Conservation (phyloP, 1,284 basidiomycete species). For the Moesziomyces sp. region DNA sequence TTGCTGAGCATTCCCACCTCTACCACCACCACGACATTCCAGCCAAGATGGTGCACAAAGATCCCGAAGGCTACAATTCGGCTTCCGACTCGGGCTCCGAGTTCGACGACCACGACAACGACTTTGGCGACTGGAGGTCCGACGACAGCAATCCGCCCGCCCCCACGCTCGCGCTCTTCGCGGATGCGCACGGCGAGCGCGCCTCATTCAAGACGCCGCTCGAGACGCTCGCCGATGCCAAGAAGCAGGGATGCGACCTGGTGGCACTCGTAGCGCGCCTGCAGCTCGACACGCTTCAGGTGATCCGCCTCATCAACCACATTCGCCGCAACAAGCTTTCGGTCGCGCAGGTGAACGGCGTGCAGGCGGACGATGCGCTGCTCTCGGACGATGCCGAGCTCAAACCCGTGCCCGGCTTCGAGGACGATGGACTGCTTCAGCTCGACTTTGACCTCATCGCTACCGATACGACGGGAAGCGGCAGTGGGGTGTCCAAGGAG, state of each 20-base stretch:
- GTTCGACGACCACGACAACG: slow-evolving; percentile 43
- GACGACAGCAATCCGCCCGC: slow-evolving; percentile 25
- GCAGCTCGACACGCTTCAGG: slow-evolving; percentile 59
- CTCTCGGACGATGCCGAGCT: slow-evolving; percentile 58
- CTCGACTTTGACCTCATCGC: slow-evolving; percentile 56
- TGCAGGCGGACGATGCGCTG: slow-evolving; percentile 17
- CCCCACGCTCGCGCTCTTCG: slow-evolving; percentile 26
- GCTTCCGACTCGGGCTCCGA: slow-evolving; percentile 25
- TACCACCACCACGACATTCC: not conserved
- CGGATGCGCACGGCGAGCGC: slow-evolving; percentile 12
- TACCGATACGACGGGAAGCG: too few species aligned
- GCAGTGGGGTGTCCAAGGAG: not conserved
- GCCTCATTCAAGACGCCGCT: slow-evolving; percentile 40
- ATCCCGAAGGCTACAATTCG: slow-evolving; percentile 26
- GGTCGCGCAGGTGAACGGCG: slow-evolving; percentile 17
- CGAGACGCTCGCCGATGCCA: slow-evolving; percentile 53
- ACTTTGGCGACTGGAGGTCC: slow-evolving; percentile 46
- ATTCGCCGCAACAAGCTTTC: slow-evolving; percentile 38
- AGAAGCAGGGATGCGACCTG: slow-evolving; percentile 55
- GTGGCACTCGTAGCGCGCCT: slow-evolving; percentile 37
- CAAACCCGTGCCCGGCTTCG: slow-evolving; percentile 60
- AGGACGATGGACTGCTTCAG: slow-evolving; percentile 64
- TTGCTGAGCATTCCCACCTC: not conserved
- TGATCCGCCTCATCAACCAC: slow-evolving; percentile 65
- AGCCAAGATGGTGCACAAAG: slow-evolving; percentile 45